Evolutionary conservation across 116 monocot genomes (phyloP).

Genomic region (Papilionanthe hybrid): DNA sequence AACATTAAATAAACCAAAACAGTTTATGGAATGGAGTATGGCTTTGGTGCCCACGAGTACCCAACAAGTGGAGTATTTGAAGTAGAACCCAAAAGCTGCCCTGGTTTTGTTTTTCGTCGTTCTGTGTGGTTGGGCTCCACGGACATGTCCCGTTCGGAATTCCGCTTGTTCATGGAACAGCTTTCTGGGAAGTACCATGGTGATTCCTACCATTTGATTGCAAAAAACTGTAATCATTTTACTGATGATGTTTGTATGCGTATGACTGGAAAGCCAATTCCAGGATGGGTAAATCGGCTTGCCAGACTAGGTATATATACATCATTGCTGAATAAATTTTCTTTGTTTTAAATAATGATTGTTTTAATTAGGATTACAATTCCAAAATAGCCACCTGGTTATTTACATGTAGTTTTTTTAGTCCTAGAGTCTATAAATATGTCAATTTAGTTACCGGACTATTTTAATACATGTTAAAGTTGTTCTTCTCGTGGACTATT

Average conservation of each 20-base stretch:
- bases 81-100: slow-evolving; percentile 47
- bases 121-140: slow-evolving; percentile 42
- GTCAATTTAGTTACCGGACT: too few species aligned
- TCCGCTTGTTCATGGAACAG: slow-evolving; percentile 39
- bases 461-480: too few species aligned
- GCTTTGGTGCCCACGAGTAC: slow-evolving; percentile 50
- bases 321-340: not conserved
- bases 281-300: slow-evolving; percentile 52
- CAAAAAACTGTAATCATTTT: slow-evolving; percentile 60
- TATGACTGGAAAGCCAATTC: slow-evolving; percentile 43
- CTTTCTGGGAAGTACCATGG: slow-evolving; percentile 44
- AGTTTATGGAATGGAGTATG: slow-evolving; percentile 59
- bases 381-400: too few species aligned
- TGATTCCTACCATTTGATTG: slow-evolving; percentile 41
- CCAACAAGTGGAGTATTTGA: slow-evolving; percentile 52
- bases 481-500: too few species aligned
- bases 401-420: too few species aligned
- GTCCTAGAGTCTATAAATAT: too few species aligned
- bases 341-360: not conserved
- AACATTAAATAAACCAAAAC: slow-evolving; percentile 5
- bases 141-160: slow-evolving; percentile 30
- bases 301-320: slow-evolving; percentile 35
- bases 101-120: slow-evolving; percentile 44
- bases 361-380: not conserved
- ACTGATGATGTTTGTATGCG: slow-evolving; percentile 40